Conservation (phyloP, 176 grass and related monocot genomes). For the Musa schizocarpa region DNA sequence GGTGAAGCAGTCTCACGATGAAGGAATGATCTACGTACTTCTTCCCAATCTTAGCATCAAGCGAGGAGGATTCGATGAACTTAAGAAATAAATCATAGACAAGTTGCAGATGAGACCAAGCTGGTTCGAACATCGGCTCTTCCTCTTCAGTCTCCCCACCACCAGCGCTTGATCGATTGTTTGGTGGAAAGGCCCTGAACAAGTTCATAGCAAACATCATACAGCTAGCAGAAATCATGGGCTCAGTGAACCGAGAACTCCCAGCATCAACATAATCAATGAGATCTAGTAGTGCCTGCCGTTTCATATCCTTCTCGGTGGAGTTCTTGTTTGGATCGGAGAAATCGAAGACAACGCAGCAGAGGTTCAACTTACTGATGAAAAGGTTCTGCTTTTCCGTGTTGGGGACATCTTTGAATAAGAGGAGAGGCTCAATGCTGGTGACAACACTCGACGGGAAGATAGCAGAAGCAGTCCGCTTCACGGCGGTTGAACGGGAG, state of each 20-base stretch:
- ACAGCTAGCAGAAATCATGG: slow-evolving; percentile 51
- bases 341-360: slow-evolving; percentile 91
- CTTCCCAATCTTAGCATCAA: slow-evolving; percentile 81
- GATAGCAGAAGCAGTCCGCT: slow-evolving; percentile 87
- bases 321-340: slow-evolving; percentile 72
- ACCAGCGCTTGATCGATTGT: slow-evolving; percentile 40
- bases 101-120: slow-evolving; percentile 93
- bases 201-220: slow-evolving; percentile 87
- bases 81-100: slow-evolving; percentile 92
- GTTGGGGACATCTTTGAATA: slow-evolving; percentile 81
- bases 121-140: slow-evolving; percentile 84
- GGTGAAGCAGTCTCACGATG: slow-evolving; percentile 63
- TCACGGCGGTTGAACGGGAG: slow-evolving; percentile 42
- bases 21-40: slow-evolving; percentile 94
- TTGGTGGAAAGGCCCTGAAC: slow-evolving; percentile 75
- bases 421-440: slow-evolving; percentile 72
- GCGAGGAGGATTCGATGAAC: slow-evolving; percentile 69
- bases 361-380: slow-evolving; percentile 77
- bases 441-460: slow-evolving; percentile 90
- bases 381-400: slow-evolving; percentile 74
- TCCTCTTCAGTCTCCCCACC: slow-evolving; percentile 85
- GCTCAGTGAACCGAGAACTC: slow-evolving; percentile 50
- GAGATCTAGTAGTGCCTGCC: slow-evolving; percentile 77
- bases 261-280: slow-evolving; percentile 60
- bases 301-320: slow-evolving; percentile 85